Evolutionary conservation across 2,329 filamentous ascomycete species (phyloP).

Genomic region (Xylariaceae sp.): DNA sequence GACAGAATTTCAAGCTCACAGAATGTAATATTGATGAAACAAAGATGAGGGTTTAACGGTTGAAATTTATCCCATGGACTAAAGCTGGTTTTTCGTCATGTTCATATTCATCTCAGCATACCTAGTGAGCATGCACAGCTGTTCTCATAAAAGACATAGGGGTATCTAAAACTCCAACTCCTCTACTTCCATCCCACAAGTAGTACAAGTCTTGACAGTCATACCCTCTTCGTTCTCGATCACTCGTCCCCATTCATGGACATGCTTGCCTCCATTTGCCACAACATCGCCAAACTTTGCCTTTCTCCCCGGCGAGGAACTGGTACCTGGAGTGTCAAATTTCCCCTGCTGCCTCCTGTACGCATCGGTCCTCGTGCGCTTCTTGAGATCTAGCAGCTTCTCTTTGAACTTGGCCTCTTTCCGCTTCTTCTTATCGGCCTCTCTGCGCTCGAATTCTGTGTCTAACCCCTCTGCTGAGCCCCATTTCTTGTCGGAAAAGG

Average conservation of each 20-base stretch:
- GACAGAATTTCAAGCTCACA: no score
- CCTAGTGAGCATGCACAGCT: no score
- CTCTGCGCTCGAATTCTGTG: constrained; percentile 78
- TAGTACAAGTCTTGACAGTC: constrained; percentile 74
- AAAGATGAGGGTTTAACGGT: no score
- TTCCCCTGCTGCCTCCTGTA: constrained; percentile 67
- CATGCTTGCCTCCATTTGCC: constrained; percentile 65
- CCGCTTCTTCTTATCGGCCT: constrained; percentile 73
- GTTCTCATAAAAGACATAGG: neutral
- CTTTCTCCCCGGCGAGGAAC: constrained; percentile 36
- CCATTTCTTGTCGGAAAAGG: constrained; percentile 80
- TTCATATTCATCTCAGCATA: no score
- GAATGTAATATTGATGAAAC: no score
- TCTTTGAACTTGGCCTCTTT: constrained; percentile 91
- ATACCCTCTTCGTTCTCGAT: constrained; percentile 68
- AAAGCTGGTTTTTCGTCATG: no score
- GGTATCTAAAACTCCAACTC: constrained; percentile 59
- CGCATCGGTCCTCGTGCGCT: constrained; percentile 86
- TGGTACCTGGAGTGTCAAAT: constrained; percentile 42
- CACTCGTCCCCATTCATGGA: constrained; percentile 79
- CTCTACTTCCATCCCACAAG: constrained; percentile 76
- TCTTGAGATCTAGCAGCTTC: constrained; percentile 86
- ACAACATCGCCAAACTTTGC: constrained; percentile 74
- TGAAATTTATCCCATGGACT: no score
- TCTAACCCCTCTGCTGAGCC: constrained; percentile 81